Evolutionary conservation across 2,329 filamentous ascomycete species (phyloP).

Genomic region (Neopestalotiopsis rosae): DNA sequence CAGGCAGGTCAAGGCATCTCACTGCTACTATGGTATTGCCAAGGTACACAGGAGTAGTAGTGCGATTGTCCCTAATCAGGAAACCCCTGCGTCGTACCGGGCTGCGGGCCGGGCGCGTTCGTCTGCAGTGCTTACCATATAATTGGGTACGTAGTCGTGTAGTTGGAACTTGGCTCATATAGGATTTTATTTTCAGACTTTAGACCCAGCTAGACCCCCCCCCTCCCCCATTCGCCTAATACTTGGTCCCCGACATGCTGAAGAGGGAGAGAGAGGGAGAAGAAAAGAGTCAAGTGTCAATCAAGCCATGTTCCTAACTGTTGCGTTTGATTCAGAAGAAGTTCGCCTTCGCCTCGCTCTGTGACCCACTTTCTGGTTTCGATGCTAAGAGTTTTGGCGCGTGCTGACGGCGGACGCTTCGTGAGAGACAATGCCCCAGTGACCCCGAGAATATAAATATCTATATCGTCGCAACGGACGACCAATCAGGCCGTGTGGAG

Average conservation of each 20-base stretch:
- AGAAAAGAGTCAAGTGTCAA: neutral
- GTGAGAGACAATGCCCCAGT: too few species aligned
- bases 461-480: neutral
- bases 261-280: neutral
- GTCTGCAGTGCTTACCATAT: neutral
- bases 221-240: neutral
- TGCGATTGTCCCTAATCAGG: neutral
- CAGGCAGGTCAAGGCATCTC: neutral
- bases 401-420: too few species aligned
- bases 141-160: neutral
- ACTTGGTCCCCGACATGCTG: neutral
- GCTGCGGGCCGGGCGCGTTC: neutral
- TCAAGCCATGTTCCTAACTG: slow-evolving; percentile 1
- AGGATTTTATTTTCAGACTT: neutral
- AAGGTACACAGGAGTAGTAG: neutral
- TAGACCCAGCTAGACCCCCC: neutral
- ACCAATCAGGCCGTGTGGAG: neutral
- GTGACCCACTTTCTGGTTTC: neutral
- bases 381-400: too few species aligned
- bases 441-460: too few species aligned
- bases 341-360: neutral
- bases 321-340: neutral
- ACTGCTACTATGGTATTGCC: neutral
- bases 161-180: neutral
- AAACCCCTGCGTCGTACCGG: neutral